phyloP scores from a whole-genome alignment of 1,284 basidiomycete genomes.

The Ustilago shanxiensis region DNA sequence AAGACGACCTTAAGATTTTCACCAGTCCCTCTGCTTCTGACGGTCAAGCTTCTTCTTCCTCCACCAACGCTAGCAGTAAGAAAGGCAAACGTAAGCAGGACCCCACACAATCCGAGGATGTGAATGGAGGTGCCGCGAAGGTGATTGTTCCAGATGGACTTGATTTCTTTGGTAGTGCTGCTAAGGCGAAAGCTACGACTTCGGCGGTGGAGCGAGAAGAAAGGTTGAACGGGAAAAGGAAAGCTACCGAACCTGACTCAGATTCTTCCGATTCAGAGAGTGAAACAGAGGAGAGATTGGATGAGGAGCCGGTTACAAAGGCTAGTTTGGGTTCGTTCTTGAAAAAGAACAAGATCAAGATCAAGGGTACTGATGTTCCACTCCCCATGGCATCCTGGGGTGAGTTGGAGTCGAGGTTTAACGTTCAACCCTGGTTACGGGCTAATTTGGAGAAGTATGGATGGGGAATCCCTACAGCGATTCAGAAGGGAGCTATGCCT shows the following conservation, averaged over 20 bases:
- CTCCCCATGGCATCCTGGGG: conserved; percentile 68
- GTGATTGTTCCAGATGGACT: conserved; percentile 56
- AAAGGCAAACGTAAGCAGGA: conserved; percentile 18
- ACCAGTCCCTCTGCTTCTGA: conserved; percentile 64
- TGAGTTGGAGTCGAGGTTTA: conserved; percentile 60
- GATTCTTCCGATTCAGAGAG: conserved; percentile 26
- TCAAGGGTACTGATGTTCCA: conserved; percentile 70
- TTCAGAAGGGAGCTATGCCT: conserved; percentile 70
- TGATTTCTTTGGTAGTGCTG: conserved; percentile 59
- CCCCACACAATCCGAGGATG: background rate
- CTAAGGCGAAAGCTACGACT: conserved; percentile 72
- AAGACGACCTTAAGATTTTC: conserved; percentile 81
- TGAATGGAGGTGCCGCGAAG: conserved; percentile 6
- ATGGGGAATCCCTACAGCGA: conserved; percentile 67
- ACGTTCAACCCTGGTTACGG: conserved; percentile 51
- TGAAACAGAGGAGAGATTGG: conserved; percentile 1
- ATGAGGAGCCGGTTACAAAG: conserved; percentile 43
- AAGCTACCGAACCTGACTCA: conserved; percentile 12
- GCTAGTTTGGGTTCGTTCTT: conserved; percentile 61
- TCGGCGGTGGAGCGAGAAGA: conserved; percentile 45
- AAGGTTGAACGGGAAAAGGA: conserved; percentile 26
- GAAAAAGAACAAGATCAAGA: conserved; percentile 67
- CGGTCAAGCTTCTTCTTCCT: conserved; percentile 8
- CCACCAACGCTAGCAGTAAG: background rate
- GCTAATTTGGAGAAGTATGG: conserved; percentile 56